Base-by-base conservation (phyloP, 2,329 filamentous ascomycete species). In the Fusarium phyllophilum region DNA sequence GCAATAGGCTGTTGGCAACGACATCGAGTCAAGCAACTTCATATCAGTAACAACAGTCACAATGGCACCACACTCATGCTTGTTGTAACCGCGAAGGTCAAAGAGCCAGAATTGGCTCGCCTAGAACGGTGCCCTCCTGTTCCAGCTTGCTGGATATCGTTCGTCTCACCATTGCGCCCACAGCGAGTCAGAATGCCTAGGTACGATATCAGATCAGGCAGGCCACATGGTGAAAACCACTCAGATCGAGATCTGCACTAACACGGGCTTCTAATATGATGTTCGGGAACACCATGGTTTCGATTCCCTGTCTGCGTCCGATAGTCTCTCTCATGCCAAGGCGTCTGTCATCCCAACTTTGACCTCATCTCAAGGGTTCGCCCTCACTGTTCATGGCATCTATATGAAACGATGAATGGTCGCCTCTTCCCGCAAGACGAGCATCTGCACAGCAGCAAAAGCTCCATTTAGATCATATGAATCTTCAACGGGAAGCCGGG, bases 201-300 rank as follows among this genome's bases (percentile, higher is more conserved):
- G 48, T 51, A 77, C 77, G 17, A n/a, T 51, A 76, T 78, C 77
- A 78, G 74, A 78, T 72, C 68, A 75, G 51, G 64, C 62, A 71
- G 65, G 66, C 69, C 75, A 72, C 54, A 59, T 68, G 66, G 70
- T 59, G 68, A 75, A 66, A 71, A 66, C 70, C 66, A 54, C 57
- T 61, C 61, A 68, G 73, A 78, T 78, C 77, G 74, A 72, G 77
- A 78, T 78, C 75, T 78, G 56, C 76, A 75, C 76, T 78, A 77
- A 77, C 70, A 70, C 67, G 57, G 70, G 65, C 66, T 77, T 46
- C 68, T 66, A 73, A 60, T 70, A 70, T 68, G 59, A 66, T 49
- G 54, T 70, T 67, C 64, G 51, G 70, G 61, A 58, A 57, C 54
- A 66, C 66, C 68, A 67, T 39, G 49, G 55, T 68, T 72, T 70